Evolutionary conservation across 768 basidiomycete species (phyloP), one percentile per base, ranked within the genome.

Genomic region (Suillus subalutaceus): DNA sequence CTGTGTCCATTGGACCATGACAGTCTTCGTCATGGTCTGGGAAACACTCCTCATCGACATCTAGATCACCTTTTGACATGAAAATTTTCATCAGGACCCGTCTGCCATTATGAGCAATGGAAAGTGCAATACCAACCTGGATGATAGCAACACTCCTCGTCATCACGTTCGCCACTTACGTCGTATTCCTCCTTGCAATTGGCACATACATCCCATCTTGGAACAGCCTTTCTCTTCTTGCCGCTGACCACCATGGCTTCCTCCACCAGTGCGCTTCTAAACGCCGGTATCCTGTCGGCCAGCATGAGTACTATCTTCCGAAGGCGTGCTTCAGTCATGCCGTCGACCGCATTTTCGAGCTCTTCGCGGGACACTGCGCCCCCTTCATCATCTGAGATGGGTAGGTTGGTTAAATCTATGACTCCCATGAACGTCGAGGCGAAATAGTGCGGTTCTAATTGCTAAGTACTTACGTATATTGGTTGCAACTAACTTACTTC

Each of bases 221-320:
- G 55, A 56, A 35, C 32, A 56, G 55, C 55, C 20, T 56, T 56
- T 35, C 55, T 56, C 32, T 56, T 56, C 35, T n/a, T 35, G 10
- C 20, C 55, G 32, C 1, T 56, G 18, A 56, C 32, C 55, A 56
- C 55, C 32, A 56, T n/a, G 20, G 32, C 32, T 56, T 56, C 55
- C 32, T 56, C 35, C 6, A 56, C 10, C 20, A 56, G 6, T 7
- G 55, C 55, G 10, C 32, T 56, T 56, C 18, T 20, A n/a, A 35
- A 35, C 32, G 32, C 55, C 10, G 32, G 55, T 56, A 56, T 56
- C 10, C 18, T 35, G 32, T 35, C 55, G 18, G 55, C 55, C 32
- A 56, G 32, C 20, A 2, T 56, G 32, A 56, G 35, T 20, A 35
- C 20, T n/a, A 56, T 35, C 10, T 56, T 35, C 55, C 32, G 55